phyloP scores from a whole-genome alignment of 129 eudicot genomes.

The Saposhnikovia divaricata region DNA sequence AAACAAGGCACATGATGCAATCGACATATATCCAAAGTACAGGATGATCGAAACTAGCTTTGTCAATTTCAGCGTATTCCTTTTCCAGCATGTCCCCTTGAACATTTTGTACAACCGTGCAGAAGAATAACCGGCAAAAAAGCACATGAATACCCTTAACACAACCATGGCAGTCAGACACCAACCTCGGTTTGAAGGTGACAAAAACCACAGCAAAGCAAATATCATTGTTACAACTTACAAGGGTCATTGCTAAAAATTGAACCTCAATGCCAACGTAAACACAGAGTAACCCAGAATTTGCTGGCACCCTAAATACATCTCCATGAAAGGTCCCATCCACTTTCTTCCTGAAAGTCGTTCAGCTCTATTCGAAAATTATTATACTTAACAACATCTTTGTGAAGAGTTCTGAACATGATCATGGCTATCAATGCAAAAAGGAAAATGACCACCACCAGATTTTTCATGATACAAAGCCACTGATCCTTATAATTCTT shows the following conservation, averaged over 20 bases:
- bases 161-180: constrained; percentile 91
- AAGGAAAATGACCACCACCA: constrained; percentile 73
- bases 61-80: constrained; percentile 66
- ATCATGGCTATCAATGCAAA: constrained; percentile 93
- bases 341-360: constrained; percentile 90
- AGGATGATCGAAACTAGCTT: constrained; percentile 59
- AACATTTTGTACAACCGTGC: no score
- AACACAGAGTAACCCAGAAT: constrained; percentile 58
- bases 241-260: constrained; percentile 69
- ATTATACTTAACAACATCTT: constrained; percentile 71
- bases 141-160: no score
- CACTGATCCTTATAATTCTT: constrained; percentile 54
- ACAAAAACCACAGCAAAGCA: constrained; percentile 69
- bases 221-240: constrained; percentile 89
- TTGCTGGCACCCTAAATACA: constrained; percentile 61
- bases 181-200: constrained; percentile 88
- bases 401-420: constrained; percentile 86
- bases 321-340: constrained; percentile 94
- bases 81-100: no score
- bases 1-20: no score
- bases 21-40: no score
- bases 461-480: constrained; percentile 81
- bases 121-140: no score
- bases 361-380: constrained; percentile 70
- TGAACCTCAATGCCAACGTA: constrained; percentile 84